Percentiles rank a stretch among this genome's conserved stretches.
phyloP scores from a whole-genome alignment of 176 grass and related monocot species.

The Puya raimondii region DNA sequence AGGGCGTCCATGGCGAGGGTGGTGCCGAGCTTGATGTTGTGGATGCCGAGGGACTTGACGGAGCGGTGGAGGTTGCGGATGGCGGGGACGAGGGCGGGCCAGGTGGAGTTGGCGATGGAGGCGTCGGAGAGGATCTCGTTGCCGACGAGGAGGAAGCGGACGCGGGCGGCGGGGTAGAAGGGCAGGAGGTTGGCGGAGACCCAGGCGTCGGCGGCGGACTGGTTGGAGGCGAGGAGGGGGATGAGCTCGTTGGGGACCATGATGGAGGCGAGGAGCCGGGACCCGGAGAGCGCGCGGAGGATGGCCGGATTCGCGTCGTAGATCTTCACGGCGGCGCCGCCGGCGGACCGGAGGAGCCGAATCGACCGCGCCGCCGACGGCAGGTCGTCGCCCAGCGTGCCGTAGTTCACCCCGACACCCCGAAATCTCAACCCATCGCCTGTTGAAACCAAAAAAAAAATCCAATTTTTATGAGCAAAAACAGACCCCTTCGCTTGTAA shows the following conservation, averaged over 20 bases:
- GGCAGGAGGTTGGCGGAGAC: slow-evolving; percentile 48
- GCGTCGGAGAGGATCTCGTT: slow-evolving; percentile 85
- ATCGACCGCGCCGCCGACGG: slow-evolving; percentile 43
- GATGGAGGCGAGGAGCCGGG: slow-evolving; percentile 54
- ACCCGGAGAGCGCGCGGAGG: slow-evolving; percentile 53
- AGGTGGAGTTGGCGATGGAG: slow-evolving; percentile 39
- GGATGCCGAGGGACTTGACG: slow-evolving; percentile 28
- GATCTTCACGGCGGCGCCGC: slow-evolving; percentile 71
- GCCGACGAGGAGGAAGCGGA: slow-evolving; percentile 81
- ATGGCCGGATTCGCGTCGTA: slow-evolving; percentile 71
- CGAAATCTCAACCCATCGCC: slow-evolving; percentile 19
- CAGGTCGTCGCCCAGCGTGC: slow-evolving; percentile 60
- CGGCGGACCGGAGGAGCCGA: slow-evolving; percentile 34
- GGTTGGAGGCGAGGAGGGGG: slow-evolving; percentile 36
- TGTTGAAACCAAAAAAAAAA: background rate
- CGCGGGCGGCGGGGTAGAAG: slow-evolving; percentile 31
- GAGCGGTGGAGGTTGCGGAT: slow-evolving; percentile 62
- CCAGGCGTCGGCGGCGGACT: slow-evolving; percentile 55
- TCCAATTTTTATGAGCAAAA: too few species aligned
- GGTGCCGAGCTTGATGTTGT: slow-evolving; percentile 70
- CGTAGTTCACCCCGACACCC: slow-evolving; percentile 84
- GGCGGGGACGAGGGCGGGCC: slow-evolving; percentile 61
- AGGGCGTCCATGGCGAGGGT: slow-evolving; percentile 87
- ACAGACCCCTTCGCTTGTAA: too few species aligned
- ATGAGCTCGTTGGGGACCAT: slow-evolving; percentile 93